Evolutionary conservation across 148 eudicot species (phyloP), one percentile per base, ranked within the genome.

Genomic region (Selenicereus undatus): DNA sequence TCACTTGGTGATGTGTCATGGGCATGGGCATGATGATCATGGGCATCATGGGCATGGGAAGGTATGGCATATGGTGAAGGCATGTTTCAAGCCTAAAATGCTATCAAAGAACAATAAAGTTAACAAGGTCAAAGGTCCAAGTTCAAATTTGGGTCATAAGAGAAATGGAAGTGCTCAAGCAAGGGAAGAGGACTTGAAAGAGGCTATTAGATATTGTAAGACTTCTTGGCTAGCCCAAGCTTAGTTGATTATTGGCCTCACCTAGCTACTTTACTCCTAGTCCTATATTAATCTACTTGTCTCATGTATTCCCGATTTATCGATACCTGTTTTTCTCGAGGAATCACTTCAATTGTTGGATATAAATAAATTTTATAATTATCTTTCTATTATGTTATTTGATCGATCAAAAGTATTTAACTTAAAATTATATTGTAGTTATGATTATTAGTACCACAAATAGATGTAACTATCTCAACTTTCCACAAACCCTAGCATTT

Each of bases 41-140:
- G 21, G 24, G 16, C 71, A 68, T 29, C 30, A 29, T 11, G 29
- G 45, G 3, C 73, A 70, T 70, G 45, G 43, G 11, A 71, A 36
- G 45, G 17, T 71, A 71, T 71, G 43, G 74, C 45, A 71, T 18
- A 36, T 32, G 45, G n/a, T 71, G 22, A 71, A 71, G 45, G 45
- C 45, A 30, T 71, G 74, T 69, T 69, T 69, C 72, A 69, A 69
- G 74, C 42, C 74, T 71, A 71, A 66, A 66, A 27, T 26, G 35
- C 11, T 9, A 26, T 12, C 16, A 66, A 66, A n/a, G 71, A 66
- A 66, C 10, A 66, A 8, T 27, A 27, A 66, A 0, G 11, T 4
- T 24, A 24, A 24, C 9, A 56, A 16, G 26, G 62, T 56, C n/a
- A 18, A 20, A 18, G 8, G 8, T 56, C 5, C 62, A 56, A 0